A percentile compares a stretch with the other conserved stretches of the same genome.
phyloP scores from a whole-genome alignment of 2,329 filamentous ascomycete genomes.

The Colletotrichum navitas region DNA sequence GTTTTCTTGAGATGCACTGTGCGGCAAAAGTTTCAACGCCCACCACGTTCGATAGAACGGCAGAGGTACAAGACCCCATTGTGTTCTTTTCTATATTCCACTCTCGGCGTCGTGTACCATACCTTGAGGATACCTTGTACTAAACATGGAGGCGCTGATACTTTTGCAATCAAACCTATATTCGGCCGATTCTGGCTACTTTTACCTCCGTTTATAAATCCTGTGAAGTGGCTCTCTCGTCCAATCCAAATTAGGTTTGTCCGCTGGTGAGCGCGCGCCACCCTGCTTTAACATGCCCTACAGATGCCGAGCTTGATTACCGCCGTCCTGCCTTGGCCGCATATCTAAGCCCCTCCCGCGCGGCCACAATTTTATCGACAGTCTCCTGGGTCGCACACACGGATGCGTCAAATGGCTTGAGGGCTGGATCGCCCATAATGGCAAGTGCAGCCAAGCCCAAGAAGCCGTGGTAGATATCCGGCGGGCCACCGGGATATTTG shows the following conservation, averaged over 20 bases:
- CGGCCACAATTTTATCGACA: constrained; percentile 62
- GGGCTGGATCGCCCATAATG: constrained; percentile 75
- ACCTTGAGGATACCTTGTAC: constrained; percentile 42
- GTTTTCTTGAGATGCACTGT: constrained; percentile 6
- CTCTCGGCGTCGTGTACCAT: constrained; percentile 38
- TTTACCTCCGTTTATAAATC: background rate
- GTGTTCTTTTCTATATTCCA: constrained; percentile 25
- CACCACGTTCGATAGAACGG: constrained; percentile 29
- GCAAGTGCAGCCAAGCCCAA: constrained; percentile 86
- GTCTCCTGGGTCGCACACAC: constrained; percentile 79
- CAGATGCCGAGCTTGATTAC: background rate
- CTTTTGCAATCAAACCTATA: constrained; percentile 4
- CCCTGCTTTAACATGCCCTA: background rate
- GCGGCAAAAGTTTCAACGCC: constrained; percentile 6
- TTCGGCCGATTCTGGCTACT: background rate
- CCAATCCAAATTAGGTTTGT: background rate
- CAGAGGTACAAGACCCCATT: constrained; percentile 29
- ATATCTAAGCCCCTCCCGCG: constrained; percentile 56
- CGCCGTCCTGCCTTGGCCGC: background rate
- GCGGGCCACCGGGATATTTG: constrained; percentile 76
- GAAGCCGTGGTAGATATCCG: constrained; percentile 90
- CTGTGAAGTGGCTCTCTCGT: background rate
- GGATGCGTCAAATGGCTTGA: constrained; percentile 79
- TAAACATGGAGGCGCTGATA: constrained; percentile 33
- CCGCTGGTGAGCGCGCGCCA: background rate